phyloP scores from a whole-genome alignment of 1,284 basidiomycete genomes.

The Puccinia brachypodii region DNA sequence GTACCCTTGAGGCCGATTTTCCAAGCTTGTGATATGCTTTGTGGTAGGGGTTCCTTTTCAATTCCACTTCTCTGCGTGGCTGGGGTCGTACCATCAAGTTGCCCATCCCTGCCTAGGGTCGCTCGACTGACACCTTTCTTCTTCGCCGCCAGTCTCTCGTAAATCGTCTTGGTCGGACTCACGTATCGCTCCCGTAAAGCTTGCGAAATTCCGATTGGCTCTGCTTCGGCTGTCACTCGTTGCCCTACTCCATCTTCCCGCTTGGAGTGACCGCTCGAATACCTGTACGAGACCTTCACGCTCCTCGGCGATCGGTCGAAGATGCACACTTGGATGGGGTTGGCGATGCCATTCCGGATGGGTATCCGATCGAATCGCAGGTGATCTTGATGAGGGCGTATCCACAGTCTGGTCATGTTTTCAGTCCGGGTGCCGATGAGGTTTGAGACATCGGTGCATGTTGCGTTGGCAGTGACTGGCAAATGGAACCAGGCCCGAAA shows the following conservation, averaged over 20 bases:
- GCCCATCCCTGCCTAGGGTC: neutral
- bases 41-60: neutral
- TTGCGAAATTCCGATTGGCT: constrained; percentile 1
- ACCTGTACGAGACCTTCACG: neutral
- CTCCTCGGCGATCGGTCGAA: neutral
- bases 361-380: too few relatives aligned
- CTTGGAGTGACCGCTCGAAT: neutral
- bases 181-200: constrained; percentile 17
- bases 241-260: neutral
- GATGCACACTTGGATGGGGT: too few relatives aligned
- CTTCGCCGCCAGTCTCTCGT: neutral
- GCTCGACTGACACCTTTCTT: neutral
- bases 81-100: neutral
- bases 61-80: neutral
- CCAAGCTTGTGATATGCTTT: constrained; percentile 24
- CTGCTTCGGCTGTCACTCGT: neutral
- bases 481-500: too few relatives aligned
- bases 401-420: too few relatives aligned
- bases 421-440: too few relatives aligned
- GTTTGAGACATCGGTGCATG: too few relatives aligned
- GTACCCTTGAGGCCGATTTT: constrained; percentile 14
- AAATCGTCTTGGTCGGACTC: constrained; percentile 6
- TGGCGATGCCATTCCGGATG: too few relatives aligned
- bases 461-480: too few relatives aligned
- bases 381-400: too few relatives aligned